phyloP scores from a whole-genome alignment of 2,329 filamentous ascomycete species.

The Cryphonectria carpinicola region DNA sequence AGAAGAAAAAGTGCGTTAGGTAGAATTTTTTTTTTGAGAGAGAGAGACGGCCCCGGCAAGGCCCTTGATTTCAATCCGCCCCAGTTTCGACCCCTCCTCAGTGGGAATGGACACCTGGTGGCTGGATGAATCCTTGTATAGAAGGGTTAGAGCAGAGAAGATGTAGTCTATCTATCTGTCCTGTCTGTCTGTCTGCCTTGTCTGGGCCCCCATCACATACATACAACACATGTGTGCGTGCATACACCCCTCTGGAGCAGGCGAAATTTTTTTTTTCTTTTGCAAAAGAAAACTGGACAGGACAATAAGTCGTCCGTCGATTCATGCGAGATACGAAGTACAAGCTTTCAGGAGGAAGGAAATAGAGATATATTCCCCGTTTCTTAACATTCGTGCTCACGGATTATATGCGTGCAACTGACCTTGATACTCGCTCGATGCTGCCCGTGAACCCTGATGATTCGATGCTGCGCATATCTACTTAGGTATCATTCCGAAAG shows the following conservation, averaged over 20 bases:
- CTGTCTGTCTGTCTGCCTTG: too few relatives aligned
- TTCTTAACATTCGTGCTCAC: not conserved
- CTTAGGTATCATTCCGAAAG: too few relatives aligned
- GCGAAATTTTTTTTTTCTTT: not conserved
- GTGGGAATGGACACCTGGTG: not conserved
- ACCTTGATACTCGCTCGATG: not conserved
- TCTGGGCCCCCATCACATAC: not conserved
- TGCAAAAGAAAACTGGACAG: not conserved
- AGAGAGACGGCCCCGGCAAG: not conserved
- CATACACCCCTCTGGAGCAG: not conserved
- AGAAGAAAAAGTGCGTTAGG: not conserved
- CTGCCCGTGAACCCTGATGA: too few relatives aligned
- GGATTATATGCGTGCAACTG: not conserved
- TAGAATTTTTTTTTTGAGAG: not conserved
- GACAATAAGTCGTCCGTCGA: not conserved
- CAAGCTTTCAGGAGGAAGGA: not conserved
- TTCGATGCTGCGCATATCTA: not conserved
- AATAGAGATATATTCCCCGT: not conserved
- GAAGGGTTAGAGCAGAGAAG: constrained; percentile 14
- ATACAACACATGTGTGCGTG: not conserved
- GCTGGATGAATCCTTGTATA: not conserved
- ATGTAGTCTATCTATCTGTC: constrained; percentile 7
- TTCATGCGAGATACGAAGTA: not conserved
- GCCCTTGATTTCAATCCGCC: not conserved
- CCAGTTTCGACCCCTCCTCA: not conserved